Base-by-base conservation (phyloP, 139 green algal genomes). In the Micractinium sp. region DNA sequence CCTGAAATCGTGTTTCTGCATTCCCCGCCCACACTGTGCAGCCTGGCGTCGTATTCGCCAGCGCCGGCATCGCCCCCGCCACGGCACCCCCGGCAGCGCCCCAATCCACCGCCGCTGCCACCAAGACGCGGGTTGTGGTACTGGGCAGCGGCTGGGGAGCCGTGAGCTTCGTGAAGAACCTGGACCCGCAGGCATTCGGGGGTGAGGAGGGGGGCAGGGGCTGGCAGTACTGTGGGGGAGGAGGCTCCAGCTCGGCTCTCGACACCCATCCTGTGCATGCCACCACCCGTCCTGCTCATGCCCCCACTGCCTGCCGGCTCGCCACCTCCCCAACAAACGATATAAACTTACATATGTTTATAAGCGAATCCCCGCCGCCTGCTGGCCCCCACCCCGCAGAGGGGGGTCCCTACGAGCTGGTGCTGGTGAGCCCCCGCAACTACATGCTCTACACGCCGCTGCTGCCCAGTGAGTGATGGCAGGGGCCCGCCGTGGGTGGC, bases 121-220 rank as follows among this genome's bases (percentile, higher is more conserved):
- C 15, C 74, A 80, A 29, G 74, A 53, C 74, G 74, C 74, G 95
- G 22, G 90, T 99, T 18, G 95, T 98, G 41, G 92, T 99, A 29
- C 92, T 99, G 66, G 97, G 97, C 41, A 95, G 92, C n/a, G 97
- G 97, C 12, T 99, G 97, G 97, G 97, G 93, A 5, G 92, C 94
- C 0, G 95, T 97, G 81, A 93, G 83, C 60, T 97, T 99, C 81
- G 74, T 85, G 18, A 85, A 85, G 22, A 85, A 85, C 81, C n/a
- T 73, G n/a, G 81, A 73, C 81, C 81, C 81, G 1, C 25, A 29
- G 31, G 56, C 56, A 9, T 85, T 85, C 73, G 81, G 81, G n/a
- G 56, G 81, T 85, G 81, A 85, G n/a, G n/a, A n/a, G 80, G 31
- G 9, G 35, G 18, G 31, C 19, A 47, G 3, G 53, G 77, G 77